Evolutionary conservation across 2,329 filamentous ascomycete species (phyloP), one percentile per base, ranked within the genome.

Genomic region (Falciphora oryzae): DNA sequence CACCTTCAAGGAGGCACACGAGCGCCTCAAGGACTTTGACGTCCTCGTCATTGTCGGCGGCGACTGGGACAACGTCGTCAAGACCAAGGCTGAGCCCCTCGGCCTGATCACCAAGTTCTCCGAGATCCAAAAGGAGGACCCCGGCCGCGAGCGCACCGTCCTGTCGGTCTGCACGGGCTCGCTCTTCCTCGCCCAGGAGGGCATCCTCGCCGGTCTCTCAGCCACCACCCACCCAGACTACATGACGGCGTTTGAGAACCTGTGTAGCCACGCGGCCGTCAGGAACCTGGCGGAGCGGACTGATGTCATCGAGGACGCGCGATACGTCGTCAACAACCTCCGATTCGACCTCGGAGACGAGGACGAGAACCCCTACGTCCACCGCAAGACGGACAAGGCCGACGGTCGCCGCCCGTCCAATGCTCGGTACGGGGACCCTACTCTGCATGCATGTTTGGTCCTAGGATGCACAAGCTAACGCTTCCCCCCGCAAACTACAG

Each of bases 271-370:
- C 68, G 86, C 87, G 61, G 85, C 89, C 59, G 85, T 86, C 65
- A 83, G 87, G 68, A 87, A 91, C 75, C 81, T 90, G 69, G 84
- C 86, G 65, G 89, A 93, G 79, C 88, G 90, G 73, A 92, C 90
- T 71, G 91, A 95, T 73, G 89, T 95, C 68, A 84, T 94, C 72
- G 91, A 95, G 73, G 89, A 91, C 68, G 83, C 84, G 73, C 85
- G 91, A 73, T 96, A 95, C 74, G 91, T 96, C 27, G 92, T 96
- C 75, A 96, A 96, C 83, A 95, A 96, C 78, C 88, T 93, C 66
- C 89, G 92, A 70, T 96, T 94, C 75, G 91, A 95, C 71, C 81
- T 95, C 70, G 89, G 89, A 66, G 87, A 93, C 73, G 86, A 90
- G 72, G 90, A 93, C 67, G 89, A 93, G 76, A 94, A 92, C 77